Conservation (phyloP, 139 green algal species). For the Closterium sp. region DNA sequence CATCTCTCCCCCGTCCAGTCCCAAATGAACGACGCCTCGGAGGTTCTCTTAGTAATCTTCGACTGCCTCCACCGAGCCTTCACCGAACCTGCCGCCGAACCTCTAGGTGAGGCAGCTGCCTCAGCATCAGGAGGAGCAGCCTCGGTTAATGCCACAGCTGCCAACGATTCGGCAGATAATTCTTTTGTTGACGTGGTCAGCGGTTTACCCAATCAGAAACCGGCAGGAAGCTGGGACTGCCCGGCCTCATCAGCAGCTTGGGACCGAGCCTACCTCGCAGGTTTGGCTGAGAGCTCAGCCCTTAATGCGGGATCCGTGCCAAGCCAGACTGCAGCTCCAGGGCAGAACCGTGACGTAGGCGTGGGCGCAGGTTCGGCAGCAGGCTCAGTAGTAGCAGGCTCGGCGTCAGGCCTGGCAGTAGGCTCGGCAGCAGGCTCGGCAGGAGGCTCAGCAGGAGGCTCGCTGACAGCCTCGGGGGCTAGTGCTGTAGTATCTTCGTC, state of each 20-base stretch:
- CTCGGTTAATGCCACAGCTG: neutral
- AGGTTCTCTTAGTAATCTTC: constrained; percentile 44
- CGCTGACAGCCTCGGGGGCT: neutral
- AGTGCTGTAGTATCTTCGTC: neutral
- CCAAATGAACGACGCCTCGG: constrained; percentile 50
- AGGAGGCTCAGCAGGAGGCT: no score
- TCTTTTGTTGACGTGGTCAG: neutral
- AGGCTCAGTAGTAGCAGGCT: no score
- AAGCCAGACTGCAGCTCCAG: neutral
- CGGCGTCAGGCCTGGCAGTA: no score
- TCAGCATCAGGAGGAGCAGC: neutral
- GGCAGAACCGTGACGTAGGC: neutral
- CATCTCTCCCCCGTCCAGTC: neutral
- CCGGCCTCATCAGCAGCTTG: neutral
- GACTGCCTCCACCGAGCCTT: constrained; percentile 45
- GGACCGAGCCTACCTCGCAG: neutral
- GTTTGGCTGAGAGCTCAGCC: neutral
- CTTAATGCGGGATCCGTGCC: neutral
- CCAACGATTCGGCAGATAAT: neutral
- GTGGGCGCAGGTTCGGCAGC: neutral
- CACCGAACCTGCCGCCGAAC: neutral
- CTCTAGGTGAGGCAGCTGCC: neutral
- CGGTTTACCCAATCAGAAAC: neutral
- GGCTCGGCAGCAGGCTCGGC: no score
- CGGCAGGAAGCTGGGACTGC: neutral